Evolutionary conservation across 2,329 filamentous ascomycete genomes (phyloP).

Genomic region (Emericellopsis cladophorae): DNA sequence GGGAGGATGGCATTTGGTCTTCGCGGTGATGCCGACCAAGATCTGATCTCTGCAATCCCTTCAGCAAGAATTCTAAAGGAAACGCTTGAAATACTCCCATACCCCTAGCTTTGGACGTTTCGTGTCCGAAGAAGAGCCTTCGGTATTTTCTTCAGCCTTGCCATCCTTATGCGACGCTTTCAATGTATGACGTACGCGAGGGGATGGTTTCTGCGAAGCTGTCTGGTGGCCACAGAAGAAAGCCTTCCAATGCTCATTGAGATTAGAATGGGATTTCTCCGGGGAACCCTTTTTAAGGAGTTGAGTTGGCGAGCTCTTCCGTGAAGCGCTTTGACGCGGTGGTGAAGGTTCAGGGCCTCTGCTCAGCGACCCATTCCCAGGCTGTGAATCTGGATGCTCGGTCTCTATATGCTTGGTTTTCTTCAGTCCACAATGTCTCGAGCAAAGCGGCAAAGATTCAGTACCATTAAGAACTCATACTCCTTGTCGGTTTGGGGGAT

Average conservation of each 20-base stretch:
- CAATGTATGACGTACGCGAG: constrained; percentile 1
- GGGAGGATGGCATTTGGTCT: constrained; percentile 60
- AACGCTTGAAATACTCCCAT: too few species aligned
- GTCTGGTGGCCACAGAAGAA: constrained; percentile 6
- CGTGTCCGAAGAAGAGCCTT: too few species aligned
- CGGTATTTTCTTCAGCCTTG: neutral
- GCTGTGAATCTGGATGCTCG: neutral
- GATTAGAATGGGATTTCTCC: constrained; percentile 3
- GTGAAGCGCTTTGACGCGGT: too few species aligned
- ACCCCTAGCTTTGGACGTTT: neutral
- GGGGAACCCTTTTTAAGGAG: too few species aligned
- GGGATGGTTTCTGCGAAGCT: neutral
- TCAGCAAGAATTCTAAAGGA: too few species aligned
- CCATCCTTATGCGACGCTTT: neutral
- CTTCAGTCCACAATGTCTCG: neutral
- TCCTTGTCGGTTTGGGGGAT: neutral
- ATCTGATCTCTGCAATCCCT: constrained; percentile 37
- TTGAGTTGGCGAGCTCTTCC: too few species aligned
- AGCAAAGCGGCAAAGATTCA: neutral
- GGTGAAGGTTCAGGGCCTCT: too few species aligned
- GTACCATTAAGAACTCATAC: neutral
- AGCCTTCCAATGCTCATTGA: constrained; percentile 17
- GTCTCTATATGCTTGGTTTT: neutral
- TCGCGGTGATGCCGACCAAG: constrained; percentile 63
- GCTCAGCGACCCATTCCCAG: too few species aligned